Percentiles rank a stretch among this genome's conserved stretches.
These are phyloP conservation scores for Entonaema liquescens DNA, from an alignment of 495 filamentous ascomycete species.

Conservation along the genomic window DNA sequence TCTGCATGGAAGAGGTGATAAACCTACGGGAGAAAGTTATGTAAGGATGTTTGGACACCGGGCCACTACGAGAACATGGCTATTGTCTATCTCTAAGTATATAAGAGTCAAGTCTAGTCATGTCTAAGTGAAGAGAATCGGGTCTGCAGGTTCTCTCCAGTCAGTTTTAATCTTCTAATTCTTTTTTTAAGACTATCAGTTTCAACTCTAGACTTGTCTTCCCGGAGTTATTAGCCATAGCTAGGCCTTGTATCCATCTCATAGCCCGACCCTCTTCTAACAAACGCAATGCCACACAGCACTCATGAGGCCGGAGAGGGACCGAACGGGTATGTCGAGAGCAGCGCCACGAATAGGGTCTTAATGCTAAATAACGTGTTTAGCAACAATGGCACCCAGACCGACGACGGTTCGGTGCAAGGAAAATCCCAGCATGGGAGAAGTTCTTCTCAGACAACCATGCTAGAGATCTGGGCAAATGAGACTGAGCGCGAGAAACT, in stretches of 20 bases:
- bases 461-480: constrained; percentile 50
- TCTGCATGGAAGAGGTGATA: constrained; percentile 11
- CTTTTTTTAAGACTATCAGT: not conserved
- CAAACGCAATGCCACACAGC: constrained; percentile 42
- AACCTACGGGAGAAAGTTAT: constrained; percentile 4
- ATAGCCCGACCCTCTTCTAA: not conserved
- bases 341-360: not conserved
- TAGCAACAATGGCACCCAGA: constrained; percentile 21
- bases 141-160: constrained; percentile 21
- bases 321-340: constrained; percentile 39
- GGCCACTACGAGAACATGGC: constrained; percentile 8
- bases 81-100: constrained; percentile 15
- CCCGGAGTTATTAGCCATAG: not conserved
- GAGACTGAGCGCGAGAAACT: constrained; percentile 50
- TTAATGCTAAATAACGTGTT: constrained; percentile 22
- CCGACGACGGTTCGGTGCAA: constrained; percentile 13
- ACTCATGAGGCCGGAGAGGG: constrained; percentile 27
- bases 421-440: constrained; percentile 5
- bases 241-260: not conserved
- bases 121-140: not conserved
- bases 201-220: not conserved
- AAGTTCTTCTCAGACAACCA: constrained; percentile 38
- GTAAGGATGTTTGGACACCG: constrained; percentile 9
- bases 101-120: constrained; percentile 12
- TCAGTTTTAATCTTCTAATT: constrained; percentile 24